phyloP scores from a whole-genome alignment of 2,329 filamentous ascomycete genomes.

The Akanthomyces muscarius region DNA sequence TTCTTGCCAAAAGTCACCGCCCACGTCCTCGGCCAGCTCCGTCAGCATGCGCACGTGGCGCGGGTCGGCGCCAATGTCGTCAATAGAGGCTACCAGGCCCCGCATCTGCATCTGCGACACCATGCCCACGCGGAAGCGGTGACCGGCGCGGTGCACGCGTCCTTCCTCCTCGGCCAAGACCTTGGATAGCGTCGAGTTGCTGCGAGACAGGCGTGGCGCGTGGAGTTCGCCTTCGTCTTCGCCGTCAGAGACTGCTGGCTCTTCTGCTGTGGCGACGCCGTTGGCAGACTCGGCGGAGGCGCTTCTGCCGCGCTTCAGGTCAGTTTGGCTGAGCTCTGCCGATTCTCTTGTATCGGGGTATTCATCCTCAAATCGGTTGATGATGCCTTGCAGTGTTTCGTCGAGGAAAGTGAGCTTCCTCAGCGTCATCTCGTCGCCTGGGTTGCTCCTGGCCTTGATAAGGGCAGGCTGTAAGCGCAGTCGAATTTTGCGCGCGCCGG shows the following conservation, averaged over 20 bases:
- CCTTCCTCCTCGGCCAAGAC: constrained; percentile 55
- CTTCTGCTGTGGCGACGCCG: constrained; percentile 27
- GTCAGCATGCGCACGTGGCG: constrained; percentile 51
- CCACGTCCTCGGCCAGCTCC: constrained; percentile 60
- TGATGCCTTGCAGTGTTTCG: constrained; percentile 82
- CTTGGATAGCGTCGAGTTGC: constrained; percentile 51
- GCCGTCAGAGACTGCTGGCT: constrained; percentile 41
- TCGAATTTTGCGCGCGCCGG: constrained; percentile 85
- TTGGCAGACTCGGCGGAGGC: neutral
- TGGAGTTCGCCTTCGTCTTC: constrained; percentile 47
- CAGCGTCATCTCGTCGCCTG: constrained; percentile 71
- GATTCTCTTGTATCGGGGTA: constrained; percentile 76
- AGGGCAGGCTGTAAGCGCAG: constrained; percentile 78
- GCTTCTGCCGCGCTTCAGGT: constrained; percentile 10
- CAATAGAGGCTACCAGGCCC: constrained; percentile 44
- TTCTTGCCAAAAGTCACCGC: constrained; percentile 54
- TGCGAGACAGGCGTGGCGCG: constrained; percentile 43
- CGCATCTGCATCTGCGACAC: constrained; percentile 47
- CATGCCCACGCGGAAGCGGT: constrained; percentile 52
- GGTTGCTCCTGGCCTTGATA: constrained; percentile 64
- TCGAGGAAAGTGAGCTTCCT: constrained; percentile 85
- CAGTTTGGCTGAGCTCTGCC: neutral
- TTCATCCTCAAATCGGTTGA: constrained; percentile 92
- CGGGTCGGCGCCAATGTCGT: constrained; percentile 48
- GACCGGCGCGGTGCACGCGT: constrained; percentile 51